Evolutionary conservation across 371 early-diverging fungal species (phyloP), one percentile per base, ranked within the genome.

Genomic region (Lichtheimia ornata): DNA sequence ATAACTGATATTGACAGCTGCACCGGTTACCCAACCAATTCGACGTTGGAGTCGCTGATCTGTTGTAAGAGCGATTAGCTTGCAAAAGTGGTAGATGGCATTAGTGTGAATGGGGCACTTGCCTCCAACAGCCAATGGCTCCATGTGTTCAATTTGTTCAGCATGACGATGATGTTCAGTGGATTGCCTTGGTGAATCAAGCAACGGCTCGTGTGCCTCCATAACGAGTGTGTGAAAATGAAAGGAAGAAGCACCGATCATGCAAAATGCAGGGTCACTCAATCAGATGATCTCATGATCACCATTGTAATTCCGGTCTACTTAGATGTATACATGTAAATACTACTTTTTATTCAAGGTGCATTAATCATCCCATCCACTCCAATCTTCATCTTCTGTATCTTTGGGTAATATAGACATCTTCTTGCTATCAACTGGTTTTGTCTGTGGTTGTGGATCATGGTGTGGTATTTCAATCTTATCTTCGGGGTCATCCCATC

Each of bases 1-100:
- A 25, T 79, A 73, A 40, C 73, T 72, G n/a, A 75, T 68, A 58
- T 79, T 79, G 14, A 79, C 65, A 62, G 71, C 67, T 5, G 79
- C 70, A 15, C 76, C 79, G 14, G 69, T 70, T 35, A 67, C 49
- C 71, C 73, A 79, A 1, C 73, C 79, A 44, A 79, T 79, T 35
- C 74, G 69, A 12, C 79, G 67, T 25, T 70, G 69, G 14, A 79
- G 56, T 53, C 72, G 59, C 40, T 79, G 79, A 60, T 79, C 79
- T 77, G 43, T 35, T 28, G 35, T 0, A 35, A 35, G 35, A 9
- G 35, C 35, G 2, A 9, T 15, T 35, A 50, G 22, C 30, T 20
- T 49, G 53, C 22, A 14, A 30, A 18, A 56, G 20, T 42, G 9
- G 52, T 15, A 22, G 15, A 25, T 11, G 24, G 30, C 13, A 18